phyloP scores from a whole-genome alignment of 2,329 filamentous ascomycete genomes.

The Parastagonospora avenae region DNA sequence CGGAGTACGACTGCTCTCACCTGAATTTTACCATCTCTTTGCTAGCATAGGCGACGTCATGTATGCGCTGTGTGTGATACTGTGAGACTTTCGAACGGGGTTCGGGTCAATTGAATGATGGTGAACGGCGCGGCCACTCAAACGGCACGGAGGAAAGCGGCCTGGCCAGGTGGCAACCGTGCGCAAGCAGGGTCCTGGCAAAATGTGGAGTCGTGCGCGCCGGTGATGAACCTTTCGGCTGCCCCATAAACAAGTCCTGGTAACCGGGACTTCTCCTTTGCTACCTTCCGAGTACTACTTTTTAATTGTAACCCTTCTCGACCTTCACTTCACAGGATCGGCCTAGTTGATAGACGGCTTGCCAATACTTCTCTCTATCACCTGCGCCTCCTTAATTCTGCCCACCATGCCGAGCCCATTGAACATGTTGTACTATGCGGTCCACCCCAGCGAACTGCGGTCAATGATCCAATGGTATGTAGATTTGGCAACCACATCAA shows the following conservation, averaged over 20 bases:
- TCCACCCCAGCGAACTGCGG: conserved; percentile 79
- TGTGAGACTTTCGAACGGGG: no score
- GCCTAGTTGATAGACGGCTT: conserved; percentile 6
- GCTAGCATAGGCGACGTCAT: no score
- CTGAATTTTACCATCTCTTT: no score
- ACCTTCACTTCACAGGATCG: conserved; percentile 1
- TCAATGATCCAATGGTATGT: conserved; percentile 88
- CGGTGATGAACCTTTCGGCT: background rate
- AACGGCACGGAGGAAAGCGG: no score
- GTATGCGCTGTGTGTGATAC: no score
- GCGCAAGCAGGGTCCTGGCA: background rate
- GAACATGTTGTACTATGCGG: conserved; percentile 70
- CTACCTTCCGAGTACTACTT: no score
- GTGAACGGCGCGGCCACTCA: no score
- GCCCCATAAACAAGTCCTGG: background rate
- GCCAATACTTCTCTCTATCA: conserved; percentile 5
- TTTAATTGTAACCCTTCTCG: conserved; percentile 6
- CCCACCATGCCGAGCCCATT: conserved; percentile 46
- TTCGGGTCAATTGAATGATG: no score
- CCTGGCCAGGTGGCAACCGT: background rate
- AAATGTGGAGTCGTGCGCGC: background rate
- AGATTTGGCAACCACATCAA: background rate
- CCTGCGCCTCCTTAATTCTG: conserved; percentile 16
- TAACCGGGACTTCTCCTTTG: background rate
- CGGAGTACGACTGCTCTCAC: no score